Evolutionary conservation across 805 yeast genomes (phyloP).

Genomic region (Sugiyamaella lignohabitans): DNA sequence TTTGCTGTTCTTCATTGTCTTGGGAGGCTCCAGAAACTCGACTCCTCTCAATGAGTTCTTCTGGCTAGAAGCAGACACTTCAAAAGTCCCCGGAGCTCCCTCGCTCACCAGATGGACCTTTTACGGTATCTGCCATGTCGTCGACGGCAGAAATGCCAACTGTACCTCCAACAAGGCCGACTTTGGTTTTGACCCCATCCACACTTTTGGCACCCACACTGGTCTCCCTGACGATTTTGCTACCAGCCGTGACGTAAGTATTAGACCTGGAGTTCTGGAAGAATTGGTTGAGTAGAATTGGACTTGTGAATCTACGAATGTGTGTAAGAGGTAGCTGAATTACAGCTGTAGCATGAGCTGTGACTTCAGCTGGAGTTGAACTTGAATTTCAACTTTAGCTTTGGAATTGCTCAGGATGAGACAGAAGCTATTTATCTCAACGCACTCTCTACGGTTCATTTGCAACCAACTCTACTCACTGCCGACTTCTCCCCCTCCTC

Average conservation of each 20-base stretch:
- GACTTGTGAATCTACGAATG: too few species aligned
- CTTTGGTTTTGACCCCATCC: constrained; percentile 76
- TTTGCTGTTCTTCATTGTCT: constrained; percentile 53
- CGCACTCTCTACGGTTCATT: too few species aligned
- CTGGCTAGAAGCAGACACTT: constrained; percentile 75
- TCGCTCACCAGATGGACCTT: constrained; percentile 69
- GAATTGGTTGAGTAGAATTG: not conserved
- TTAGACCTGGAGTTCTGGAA: not conserved
- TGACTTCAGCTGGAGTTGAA: too few species aligned
- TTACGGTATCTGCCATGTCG: constrained; percentile 57
- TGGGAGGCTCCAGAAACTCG: constrained; percentile 53
- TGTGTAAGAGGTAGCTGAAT: too few species aligned
- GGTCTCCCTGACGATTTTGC: constrained; percentile 52
- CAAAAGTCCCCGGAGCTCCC: constrained; percentile 39
- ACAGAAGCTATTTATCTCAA: too few species aligned
- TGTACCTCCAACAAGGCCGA: constrained; percentile 62
- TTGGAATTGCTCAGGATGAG: too few species aligned
- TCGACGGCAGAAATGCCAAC: constrained; percentile 36
- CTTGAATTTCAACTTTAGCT: too few species aligned
- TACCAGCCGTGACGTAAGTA: constrained; percentile 35
- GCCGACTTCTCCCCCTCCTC: too few species aligned
- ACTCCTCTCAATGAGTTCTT: constrained; percentile 60
- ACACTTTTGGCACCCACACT: constrained; percentile 53
- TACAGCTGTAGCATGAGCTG: too few species aligned
- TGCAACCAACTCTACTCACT: too few species aligned